These are phyloP conservation scores for Zygosaccharomyces siamensis DNA, from an alignment of 805 yeast species.

Conservation along the genomic window DNA sequence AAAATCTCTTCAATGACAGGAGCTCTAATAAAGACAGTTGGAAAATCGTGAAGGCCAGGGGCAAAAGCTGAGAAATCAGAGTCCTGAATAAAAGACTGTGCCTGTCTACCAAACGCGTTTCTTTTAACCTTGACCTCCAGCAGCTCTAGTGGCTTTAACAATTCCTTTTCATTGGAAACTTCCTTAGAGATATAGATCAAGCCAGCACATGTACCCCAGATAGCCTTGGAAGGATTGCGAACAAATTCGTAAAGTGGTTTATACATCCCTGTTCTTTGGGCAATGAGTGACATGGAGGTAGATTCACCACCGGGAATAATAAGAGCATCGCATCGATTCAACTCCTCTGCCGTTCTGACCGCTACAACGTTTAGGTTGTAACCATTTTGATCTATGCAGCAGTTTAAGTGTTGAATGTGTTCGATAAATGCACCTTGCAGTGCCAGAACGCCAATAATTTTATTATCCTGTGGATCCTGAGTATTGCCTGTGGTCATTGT, in stretches of 20 bases:
- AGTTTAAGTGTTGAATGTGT: constrained; percentile 50
- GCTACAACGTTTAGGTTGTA: constrained; percentile 39
- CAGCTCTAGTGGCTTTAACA: constrained; percentile 58
- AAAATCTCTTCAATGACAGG: constrained; percentile 51
- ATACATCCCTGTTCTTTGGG: constrained; percentile 57
- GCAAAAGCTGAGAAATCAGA: constrained; percentile 43
- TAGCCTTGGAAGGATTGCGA: constrained; percentile 44
- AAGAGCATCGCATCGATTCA: constrained; percentile 50
- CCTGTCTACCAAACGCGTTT: constrained; percentile 76
- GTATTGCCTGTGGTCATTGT: constrained; percentile 2
- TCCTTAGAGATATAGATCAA: constrained; percentile 58
- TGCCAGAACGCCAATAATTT: constrained; percentile 63
- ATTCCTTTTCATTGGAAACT: constrained; percentile 47
- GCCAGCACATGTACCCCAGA: constrained; percentile 90
- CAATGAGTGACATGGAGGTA: constrained; percentile 63
- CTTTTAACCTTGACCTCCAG: constrained; percentile 59
- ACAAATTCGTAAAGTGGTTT: constrained; percentile 51
- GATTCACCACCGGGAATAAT: constrained; percentile 71
- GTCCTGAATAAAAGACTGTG: constrained; percentile 53
- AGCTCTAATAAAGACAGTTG: constrained; percentile 63
- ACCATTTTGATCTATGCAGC: constrained; percentile 28
- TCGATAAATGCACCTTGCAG: constrained; percentile 77
- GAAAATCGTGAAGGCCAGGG: constrained; percentile 37
- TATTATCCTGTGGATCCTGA: constrained; percentile 1
- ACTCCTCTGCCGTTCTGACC: constrained; percentile 50